phyloP scores from a whole-genome alignment of 2,329 filamentous ascomycete species.

The Neofusicoccum ribis region DNA sequence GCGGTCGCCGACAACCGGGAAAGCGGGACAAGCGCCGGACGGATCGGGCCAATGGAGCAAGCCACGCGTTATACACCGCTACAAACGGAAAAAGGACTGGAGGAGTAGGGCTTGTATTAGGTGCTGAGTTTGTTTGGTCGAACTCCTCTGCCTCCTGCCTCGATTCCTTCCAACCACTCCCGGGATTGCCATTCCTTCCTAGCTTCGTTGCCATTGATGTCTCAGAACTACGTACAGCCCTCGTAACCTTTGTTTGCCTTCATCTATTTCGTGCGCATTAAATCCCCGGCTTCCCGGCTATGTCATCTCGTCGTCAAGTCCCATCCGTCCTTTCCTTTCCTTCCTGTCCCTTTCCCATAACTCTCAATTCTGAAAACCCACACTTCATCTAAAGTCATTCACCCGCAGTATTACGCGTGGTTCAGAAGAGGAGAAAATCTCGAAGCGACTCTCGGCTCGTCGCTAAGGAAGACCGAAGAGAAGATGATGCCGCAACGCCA shows the following conservation, averaged over 20 bases:
- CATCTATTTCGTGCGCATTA: slow-evolving; percentile 12
- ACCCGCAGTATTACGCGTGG: slow-evolving; percentile 7
- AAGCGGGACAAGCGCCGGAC: neutral
- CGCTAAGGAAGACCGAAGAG: neutral
- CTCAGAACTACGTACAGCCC: neutral
- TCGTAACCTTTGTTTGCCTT: neutral
- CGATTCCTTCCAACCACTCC: neutral
- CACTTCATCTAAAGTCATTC: neutral
- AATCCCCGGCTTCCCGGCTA: neutral
- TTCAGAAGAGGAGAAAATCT: neutral
- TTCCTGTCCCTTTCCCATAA: neutral
- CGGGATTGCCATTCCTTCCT: neutral
- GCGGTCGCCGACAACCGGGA: neutral
- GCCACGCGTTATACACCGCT: neutral
- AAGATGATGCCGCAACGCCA: slow-evolving; percentile 7
- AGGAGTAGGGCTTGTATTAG: neutral
- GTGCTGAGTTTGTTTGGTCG: neutral
- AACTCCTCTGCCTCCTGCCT: no score
- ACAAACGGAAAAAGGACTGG: neutral
- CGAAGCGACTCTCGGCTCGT: neutral
- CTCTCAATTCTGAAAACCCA: neutral
- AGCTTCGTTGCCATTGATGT: neutral
- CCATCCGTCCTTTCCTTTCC: neutral
- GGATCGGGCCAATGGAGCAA: neutral
- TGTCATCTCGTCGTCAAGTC: slow-evolving; percentile 6